Evolutionary conservation across 2,329 filamentous ascomycete species (phyloP).

Genomic region (Aspergillus jensenii): DNA sequence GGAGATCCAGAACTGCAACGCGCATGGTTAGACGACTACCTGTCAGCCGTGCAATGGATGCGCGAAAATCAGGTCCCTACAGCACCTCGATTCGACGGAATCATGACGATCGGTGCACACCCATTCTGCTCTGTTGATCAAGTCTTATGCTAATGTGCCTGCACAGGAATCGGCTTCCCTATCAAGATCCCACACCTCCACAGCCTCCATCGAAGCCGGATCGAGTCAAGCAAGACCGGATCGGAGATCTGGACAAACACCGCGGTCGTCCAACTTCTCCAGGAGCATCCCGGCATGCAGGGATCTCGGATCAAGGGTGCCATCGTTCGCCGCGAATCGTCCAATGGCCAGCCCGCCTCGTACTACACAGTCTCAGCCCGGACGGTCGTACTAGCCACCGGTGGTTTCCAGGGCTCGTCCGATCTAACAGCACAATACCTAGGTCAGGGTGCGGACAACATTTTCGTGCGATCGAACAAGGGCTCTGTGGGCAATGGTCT

Average conservation of each 20-base stretch:
- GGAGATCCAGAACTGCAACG: slow-evolving; percentile 24
- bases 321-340: slow-evolving; percentile 15
- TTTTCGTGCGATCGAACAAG: slow-evolving; percentile 27
- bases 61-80: slow-evolving; percentile 26
- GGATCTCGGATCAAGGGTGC: slow-evolving; percentile 25
- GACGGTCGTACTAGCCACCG: slow-evolving; percentile 25
- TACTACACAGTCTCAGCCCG: slow-evolving; percentile 21
- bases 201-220: slow-evolving; percentile 17
- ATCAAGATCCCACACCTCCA: slow-evolving; percentile 26
- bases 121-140: no score
- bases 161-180: slow-evolving; percentile 26
- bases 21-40: slow-evolving; percentile 27
- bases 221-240: slow-evolving; percentile 16
- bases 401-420: slow-evolving; percentile 26
- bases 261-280: slow-evolving; percentile 23
- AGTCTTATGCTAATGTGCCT: no score
- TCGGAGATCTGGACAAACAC: slow-evolving; percentile 23
- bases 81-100: slow-evolving; percentile 25
- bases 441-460: slow-evolving; percentile 24
- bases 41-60: slow-evolving; percentile 31
- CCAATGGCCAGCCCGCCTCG: background rate
- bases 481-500: slow-evolving; percentile 29
- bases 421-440: slow-evolving; percentile 22
- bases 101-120: slow-evolving; percentile 27
- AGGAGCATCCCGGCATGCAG: slow-evolving; percentile 18